These are phyloP conservation scores for Moricandia arvensis DNA, from an alignment of 345 rosid genomes.

Conservation along the genomic window DNA sequence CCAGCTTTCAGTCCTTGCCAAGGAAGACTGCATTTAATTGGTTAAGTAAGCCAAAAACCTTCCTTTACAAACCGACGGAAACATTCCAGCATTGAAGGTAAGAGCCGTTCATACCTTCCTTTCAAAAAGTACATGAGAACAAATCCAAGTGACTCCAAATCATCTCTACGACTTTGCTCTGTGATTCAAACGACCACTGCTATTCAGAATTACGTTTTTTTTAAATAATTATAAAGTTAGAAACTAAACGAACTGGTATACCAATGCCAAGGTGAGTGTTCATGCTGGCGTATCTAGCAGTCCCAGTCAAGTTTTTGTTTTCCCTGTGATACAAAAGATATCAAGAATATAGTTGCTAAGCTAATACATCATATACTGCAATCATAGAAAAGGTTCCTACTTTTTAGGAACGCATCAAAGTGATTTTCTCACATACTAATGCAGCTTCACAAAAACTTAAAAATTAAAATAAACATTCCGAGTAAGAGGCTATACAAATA, in stretches of 20 bases:
- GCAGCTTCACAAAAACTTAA: background rate
- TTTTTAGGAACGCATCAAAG: background rate
- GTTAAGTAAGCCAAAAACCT: slow-evolving; percentile 20
- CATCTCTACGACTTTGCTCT: slow-evolving; percentile 99
- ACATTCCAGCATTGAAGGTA: background rate
- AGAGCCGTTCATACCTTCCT: slow-evolving; percentile 61
- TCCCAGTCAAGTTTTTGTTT: slow-evolving; percentile 89
- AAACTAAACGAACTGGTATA: slow-evolving; percentile 28
- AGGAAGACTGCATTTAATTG: slow-evolving; percentile 60
- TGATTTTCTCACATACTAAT: background rate
- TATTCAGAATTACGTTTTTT: slow-evolving; percentile 13
- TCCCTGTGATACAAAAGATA: slow-evolving; percentile 52
- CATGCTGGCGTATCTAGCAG: slow-evolving; percentile 97
- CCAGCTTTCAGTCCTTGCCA: slow-evolving; percentile 97
- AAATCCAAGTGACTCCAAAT: slow-evolving; percentile 91
- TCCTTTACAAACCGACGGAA: background rate
- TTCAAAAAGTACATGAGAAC: slow-evolving; percentile 86
- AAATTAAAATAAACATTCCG: background rate
- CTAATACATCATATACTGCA: slow-evolving; percentile 9
- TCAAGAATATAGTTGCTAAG: background rate
- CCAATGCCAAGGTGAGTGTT: slow-evolving; percentile 96
- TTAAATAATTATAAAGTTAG: background rate
- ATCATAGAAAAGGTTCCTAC: background rate
- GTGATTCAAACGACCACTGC: slow-evolving; percentile 14
- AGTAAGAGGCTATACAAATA: slow-evolving; percentile 1